Evolutionary conservation across 176 grass and related monocot species (phyloP).

Genomic region (Lolium rigidum): DNA sequence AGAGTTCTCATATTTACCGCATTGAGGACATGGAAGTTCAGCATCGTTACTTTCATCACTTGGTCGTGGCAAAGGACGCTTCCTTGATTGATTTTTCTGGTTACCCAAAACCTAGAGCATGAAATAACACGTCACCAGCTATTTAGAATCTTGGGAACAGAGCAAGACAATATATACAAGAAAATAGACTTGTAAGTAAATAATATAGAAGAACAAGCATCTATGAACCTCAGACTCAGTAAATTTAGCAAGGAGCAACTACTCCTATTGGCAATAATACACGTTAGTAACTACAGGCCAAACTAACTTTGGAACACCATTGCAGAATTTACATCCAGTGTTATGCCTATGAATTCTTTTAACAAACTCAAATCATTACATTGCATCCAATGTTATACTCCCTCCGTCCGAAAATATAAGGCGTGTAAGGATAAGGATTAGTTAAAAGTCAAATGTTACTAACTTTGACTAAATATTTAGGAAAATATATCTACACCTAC

Average conservation of each 20-base stretch:
- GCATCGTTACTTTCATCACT: slow-evolving; percentile 50
- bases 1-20: slow-evolving; percentile 51
- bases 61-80: slow-evolving; percentile 51
- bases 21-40: slow-evolving; percentile 79
- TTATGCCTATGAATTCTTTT: neutral
- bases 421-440: too few relatives aligned
- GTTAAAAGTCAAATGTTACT: too few relatives aligned
- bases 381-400: neutral
- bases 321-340: neutral
- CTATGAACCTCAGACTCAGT: slow-evolving; percentile 16
- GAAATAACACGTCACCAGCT: slow-evolving; percentile 18
- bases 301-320: slow-evolving; percentile 11
- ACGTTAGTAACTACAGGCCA: neutral
- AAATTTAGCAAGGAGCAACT: neutral
- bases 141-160: slow-evolving; percentile 21
- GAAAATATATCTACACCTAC: too few relatives aligned
- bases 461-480: too few relatives aligned
- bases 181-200: neutral
- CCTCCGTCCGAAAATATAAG: too few relatives aligned
- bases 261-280: neutral
- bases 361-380: slow-evolving; percentile 1
- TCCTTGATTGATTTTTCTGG: slow-evolving; percentile 67
- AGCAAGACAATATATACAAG: slow-evolving; percentile 16
- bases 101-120: slow-evolving; percentile 59
- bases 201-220: neutral